Conservation (phyloP, 495 filamentous ascomycete species). For the Neurospora africana region DNA sequence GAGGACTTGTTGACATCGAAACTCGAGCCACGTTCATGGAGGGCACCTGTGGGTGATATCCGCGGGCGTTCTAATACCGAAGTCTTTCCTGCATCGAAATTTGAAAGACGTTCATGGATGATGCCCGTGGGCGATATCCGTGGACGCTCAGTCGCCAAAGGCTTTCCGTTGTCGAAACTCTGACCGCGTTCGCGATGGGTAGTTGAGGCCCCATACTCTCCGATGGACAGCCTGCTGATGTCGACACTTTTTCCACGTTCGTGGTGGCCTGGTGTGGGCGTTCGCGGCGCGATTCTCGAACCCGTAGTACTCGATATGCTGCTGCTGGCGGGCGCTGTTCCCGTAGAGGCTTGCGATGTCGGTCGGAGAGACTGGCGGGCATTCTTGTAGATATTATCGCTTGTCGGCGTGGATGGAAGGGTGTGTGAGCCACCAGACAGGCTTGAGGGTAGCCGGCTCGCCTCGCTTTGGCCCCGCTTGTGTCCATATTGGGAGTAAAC, state of each 20-base stretch:
- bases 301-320: conserved; percentile 7
- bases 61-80: conserved; percentile 26
- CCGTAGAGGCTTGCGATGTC: conserved; percentile 55
- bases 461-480: conserved; percentile 70
- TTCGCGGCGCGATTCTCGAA: conserved; percentile 1
- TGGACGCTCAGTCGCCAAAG: conserved; percentile 28
- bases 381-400: conserved; percentile 52
- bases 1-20: conserved; percentile 39
- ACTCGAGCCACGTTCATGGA: conserved; percentile 39
- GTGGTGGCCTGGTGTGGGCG: conserved; percentile 15
- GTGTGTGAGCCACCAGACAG: conserved; percentile 22
- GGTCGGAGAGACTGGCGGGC: conserved; percentile 70
- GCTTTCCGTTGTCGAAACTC: conserved; percentile 40
- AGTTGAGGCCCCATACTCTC: conserved; percentile 14
- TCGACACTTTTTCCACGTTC: conserved; percentile 43
- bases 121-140: conserved; percentile 17
- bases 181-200: conserved; percentile 34
- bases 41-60: conserved; percentile 17
- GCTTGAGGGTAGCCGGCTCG: conserved; percentile 35
- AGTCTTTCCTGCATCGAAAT: conserved; percentile 38
- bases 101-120: conserved; percentile 37
- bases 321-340: conserved; percentile 21
- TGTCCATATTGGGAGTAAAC: conserved; percentile 47
- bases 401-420: conserved; percentile 35
- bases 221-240: conserved; percentile 34